Evolutionary conservation across 2,329 filamentous ascomycete genomes (phyloP), one percentile per base, ranked within the genome.

Genomic region (Ophiostoma sp.): DNA sequence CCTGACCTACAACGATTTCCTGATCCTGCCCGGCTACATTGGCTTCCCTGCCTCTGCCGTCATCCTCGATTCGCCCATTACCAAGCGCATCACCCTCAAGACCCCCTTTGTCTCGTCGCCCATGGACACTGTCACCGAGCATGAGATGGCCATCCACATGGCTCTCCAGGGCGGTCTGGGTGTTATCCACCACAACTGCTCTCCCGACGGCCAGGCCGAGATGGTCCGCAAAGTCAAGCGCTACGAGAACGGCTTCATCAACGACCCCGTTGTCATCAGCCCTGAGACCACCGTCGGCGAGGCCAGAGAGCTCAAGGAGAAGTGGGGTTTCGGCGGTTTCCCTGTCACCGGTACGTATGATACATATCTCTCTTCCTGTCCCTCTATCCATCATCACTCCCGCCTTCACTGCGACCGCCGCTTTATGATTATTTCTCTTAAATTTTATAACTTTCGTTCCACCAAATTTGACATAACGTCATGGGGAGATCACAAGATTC

Each of bases 141-240:
- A 97, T 83, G 94, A 96, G 80, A 99, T 99, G 96, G 96, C 95
- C 74, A 98, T 99, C 77, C 92, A 97, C 83, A 97, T 96, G 86
- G 92, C 92, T 68, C 86, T 95, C 41, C 90, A 95, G 78, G 92
- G 92, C 76, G 92, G 92, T 77, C 85, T 96, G 23, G 92, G 95
- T 83, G 93, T 99, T 76, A 96, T 99, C 76, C 95, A 99, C 85
- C 95, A 99, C 87, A 99, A 99, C 85, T 99, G 95, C 87, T 95
- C 94, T n/a, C 87, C 94, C 39, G 93, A 98, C 36, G 92, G 92
- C 70, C 95, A 99, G 84, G 95, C 95, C 75, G 94, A 97, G 84
- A 99, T 99, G 95, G 92, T 99, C 75, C 89, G 93, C 81, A 98
- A 97, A 85, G 95, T 99, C 76, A 99, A 99, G 90, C 88, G 95